Evolutionary conservation across 768 basidiomycete species (phyloP).

Genomic region (Russula compacta): DNA sequence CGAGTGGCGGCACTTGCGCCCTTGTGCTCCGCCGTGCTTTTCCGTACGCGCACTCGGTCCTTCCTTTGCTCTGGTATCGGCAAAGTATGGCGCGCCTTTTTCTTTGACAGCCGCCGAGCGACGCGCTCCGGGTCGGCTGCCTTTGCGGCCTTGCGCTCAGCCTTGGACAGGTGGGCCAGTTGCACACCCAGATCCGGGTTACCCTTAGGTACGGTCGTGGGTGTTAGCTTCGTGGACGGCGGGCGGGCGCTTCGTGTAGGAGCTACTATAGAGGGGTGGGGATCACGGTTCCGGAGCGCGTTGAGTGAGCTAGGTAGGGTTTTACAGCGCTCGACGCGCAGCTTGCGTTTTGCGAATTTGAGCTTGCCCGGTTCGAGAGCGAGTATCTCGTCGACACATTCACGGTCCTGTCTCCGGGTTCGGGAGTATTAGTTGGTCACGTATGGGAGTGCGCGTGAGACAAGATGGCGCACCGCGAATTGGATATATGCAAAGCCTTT

Average conservation of each 20-base stretch:
- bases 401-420: constrained; percentile 52
- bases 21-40: constrained; percentile 29
- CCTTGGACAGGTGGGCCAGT: constrained; percentile 69
- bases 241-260: constrained; percentile 9
- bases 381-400: constrained; percentile 88
- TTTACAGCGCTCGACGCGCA: constrained; percentile 89
- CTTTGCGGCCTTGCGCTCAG: constrained; percentile 80
- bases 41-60: constrained; percentile 42
- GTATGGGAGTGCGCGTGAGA: neutral
- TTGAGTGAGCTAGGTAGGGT: constrained; percentile 39
- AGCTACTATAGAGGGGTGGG: constrained; percentile 15
- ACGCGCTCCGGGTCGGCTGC: constrained; percentile 70
- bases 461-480: constrained; percentile 53
- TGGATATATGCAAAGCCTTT: constrained; percentile 95
- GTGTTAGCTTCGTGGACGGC: constrained; percentile 3
- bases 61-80: constrained; percentile 32
- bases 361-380: constrained; percentile 69
- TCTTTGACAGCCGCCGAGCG: constrained; percentile 82
- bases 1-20: constrained; percentile 24
- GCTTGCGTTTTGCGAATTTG: constrained; percentile 87
- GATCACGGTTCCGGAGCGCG: constrained; percentile 19
- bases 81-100: constrained; percentile 59
- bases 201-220: constrained; percentile 52
- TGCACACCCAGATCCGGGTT: constrained; percentile 75
- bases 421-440: neutral